Evolutionary conservation across 2,329 filamentous ascomycete species (phyloP), one percentile per base, ranked within the genome.

Genomic region (Botryosphaeria agaves): DNA sequence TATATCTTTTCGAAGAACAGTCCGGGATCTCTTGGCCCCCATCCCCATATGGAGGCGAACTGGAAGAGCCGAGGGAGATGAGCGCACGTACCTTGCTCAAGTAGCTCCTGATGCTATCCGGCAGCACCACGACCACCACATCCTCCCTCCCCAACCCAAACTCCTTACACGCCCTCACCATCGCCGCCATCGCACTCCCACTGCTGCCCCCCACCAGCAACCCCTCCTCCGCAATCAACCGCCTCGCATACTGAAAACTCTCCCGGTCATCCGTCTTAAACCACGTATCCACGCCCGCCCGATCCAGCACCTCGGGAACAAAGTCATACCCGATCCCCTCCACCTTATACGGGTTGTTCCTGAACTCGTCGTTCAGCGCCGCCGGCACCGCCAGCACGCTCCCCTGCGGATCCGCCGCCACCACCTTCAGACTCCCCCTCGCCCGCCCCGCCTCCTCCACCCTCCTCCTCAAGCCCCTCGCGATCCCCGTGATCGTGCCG

Each of bases 311-410:
- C 15, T 95, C 82, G 5, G 91, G 89, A 35, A 98, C 79, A 53
- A 98, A 98, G 53, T 98, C 89, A 53, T 98, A 98, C 14, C 89
- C 89, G 45, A 98, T 98, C 26, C 89, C 89, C 60, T 98, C 89
- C 1, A 98, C 89, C 61, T 98, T 95, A 64, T 98, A 98, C 1
- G 76, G 64, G 53, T 83, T 74, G 47, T 94, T 87, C 36, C 70
- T 68, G 48, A 76, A 71, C 39, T 81, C 76, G 28, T 81, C 64
- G 53, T 98, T 98, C 41, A 98, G 61, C 5, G 55, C 46, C 41
- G 78, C 72, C 2, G 89, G 89, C 18, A 92, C 47, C 7, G 89
- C 89, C 29, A 98, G 66, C 41, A 95, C 84, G 34, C 83, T 93
- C 31, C 89, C 89, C 29, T 85, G 71, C 0, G 89, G 89, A 54